phyloP scores from a whole-genome alignment of 2,329 filamentous ascomycete genomes.

The Fusarium transvaalense region DNA sequence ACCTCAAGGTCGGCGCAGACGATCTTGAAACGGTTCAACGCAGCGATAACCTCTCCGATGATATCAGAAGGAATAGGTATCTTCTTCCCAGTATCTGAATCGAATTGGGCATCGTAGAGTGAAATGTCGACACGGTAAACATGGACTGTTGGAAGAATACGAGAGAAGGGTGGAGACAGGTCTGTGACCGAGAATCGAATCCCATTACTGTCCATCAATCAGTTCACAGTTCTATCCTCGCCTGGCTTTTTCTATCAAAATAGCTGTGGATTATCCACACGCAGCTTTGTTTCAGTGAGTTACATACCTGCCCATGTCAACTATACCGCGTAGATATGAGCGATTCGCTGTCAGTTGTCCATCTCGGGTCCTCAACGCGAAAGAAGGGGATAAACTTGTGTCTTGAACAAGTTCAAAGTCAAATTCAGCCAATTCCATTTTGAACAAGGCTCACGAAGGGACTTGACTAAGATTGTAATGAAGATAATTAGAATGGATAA shows the following conservation, averaged over 20 bases:
- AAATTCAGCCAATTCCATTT: conserved; percentile 9
- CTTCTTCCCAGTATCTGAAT: conserved; percentile 21
- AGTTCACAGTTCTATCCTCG: neutral
- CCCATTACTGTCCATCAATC: conserved; percentile 11
- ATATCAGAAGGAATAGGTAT: conserved; percentile 19
- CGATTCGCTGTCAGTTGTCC: neutral
- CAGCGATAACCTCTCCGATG: conserved; percentile 26
- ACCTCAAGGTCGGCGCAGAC: conserved; percentile 29
- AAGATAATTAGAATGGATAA: no score
- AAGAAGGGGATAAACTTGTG: neutral
- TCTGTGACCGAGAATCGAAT: conserved; percentile 36
- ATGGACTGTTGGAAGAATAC: conserved; percentile 30
- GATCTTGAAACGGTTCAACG: conserved; percentile 27
- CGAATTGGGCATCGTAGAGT: conserved; percentile 35
- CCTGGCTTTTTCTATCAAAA: no score
- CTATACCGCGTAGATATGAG: conserved; percentile 21
- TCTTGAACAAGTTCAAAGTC: conserved; percentile 21
- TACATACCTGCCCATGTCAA: conserved; percentile 36
- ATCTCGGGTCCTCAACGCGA: neutral
- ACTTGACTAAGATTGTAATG: no score
- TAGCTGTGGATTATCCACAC: no score
- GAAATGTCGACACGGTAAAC: conserved; percentile 35
- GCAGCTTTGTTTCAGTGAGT: neutral
- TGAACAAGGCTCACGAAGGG: no score
- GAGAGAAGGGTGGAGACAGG: conserved; percentile 29